Evolutionary conservation across 148 eudicot species (phyloP), one percentile per base, ranked within the genome.

Genomic region (Dianthus caryophyllus): DNA sequence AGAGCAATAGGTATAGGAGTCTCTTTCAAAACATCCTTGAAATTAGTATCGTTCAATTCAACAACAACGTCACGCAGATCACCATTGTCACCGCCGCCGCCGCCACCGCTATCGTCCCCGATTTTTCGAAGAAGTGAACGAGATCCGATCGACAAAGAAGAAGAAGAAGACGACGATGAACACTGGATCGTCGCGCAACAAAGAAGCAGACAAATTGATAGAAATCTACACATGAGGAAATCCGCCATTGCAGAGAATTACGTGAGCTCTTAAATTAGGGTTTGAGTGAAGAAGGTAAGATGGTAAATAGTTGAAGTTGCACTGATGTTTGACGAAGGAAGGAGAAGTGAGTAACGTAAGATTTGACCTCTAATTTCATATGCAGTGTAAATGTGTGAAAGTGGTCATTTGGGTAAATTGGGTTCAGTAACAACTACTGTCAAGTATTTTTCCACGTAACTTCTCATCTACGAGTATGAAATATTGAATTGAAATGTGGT

Each of bases 1-100:
- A 92, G 65, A 49, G 96, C 87, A 76, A 79, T 77, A 52, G 81
- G 66, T 15, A 95, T 86, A 6, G 98, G 96, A 1, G 95, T 87
- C 16, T 84, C 82, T 6, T 73, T 71, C 31, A 93, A 83, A 52
- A 87, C 85, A 2, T 76, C 62, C 64, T 89, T 85, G 79, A 93
- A 89, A 71, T 53, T 84, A 14, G 98, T 81, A 22, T 73, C 83
- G 69, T 93, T 89, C 76, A 93, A 80, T 57, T 93, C 98, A 22
- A 89, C 84, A 2, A 75, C 89, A 56, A 64, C 82, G 27, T 93
- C 88, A 27, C 61, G 64, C 0, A 63, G 69, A 46, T 79, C 79
- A 1, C 30, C 63, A 36, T 21, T 60, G n/a, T n/a, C n/a, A 12
- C 47, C 65, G 50, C 26, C 62, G 5, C 24, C 15, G 14, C 49